A percentile compares a stretch with the other conserved stretches of the same genome.
These are phyloP conservation scores for Yarrowia osloensis DNA, from an alignment of 805 yeast genomes.

Conservation along the genomic window DNA sequence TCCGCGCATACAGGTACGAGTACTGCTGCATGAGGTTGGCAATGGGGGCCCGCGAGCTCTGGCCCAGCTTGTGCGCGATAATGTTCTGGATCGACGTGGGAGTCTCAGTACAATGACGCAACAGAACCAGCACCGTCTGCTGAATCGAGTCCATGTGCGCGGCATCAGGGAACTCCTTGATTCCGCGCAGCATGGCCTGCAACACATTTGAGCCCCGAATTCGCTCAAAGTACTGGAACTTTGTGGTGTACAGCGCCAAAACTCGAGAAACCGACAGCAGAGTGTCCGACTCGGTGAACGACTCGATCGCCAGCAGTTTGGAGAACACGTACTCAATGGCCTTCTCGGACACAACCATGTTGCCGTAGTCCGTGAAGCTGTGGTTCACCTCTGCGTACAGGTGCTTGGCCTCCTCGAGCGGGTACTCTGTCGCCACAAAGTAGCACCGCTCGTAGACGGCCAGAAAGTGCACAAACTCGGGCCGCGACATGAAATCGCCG, in stretches of 20 bases:
- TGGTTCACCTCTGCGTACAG: slow-evolving; percentile 12
- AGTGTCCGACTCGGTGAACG: not conserved
- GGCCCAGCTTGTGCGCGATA: slow-evolving; percentile 53
- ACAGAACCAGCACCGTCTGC: slow-evolving; percentile 53
- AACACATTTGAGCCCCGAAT: slow-evolving; percentile 54
- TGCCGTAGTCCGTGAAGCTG: not conserved
- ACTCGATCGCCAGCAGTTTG: slow-evolving; percentile 1
- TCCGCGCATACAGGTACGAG: slow-evolving; percentile 43
- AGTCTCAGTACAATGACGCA: slow-evolving; percentile 73
- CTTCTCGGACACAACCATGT: slow-evolving; percentile 2
- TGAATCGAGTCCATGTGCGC: slow-evolving; percentile 48
- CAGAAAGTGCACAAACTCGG: slow-evolving; percentile 29
- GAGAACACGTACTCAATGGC: slow-evolving; percentile 13
- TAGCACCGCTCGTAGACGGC: slow-evolving; percentile 17
- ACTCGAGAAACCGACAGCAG: slow-evolving; percentile 54
- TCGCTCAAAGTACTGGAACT: slow-evolving; percentile 45
- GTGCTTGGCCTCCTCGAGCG: slow-evolving; percentile 5
- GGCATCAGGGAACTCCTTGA: slow-evolving; percentile 44
- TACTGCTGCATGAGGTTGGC: slow-evolving; percentile 33
- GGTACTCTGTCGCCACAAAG: not conserved
- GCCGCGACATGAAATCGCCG: slow-evolving; percentile 10
- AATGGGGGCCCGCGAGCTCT: slow-evolving; percentile 37
- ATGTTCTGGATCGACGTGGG: slow-evolving; percentile 50
- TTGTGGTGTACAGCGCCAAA: slow-evolving; percentile 55
- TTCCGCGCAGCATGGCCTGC: slow-evolving; percentile 49